Conservation (phyloP, 139 green algal genomes). For the Limnomonas spitsbergensis region DNA sequence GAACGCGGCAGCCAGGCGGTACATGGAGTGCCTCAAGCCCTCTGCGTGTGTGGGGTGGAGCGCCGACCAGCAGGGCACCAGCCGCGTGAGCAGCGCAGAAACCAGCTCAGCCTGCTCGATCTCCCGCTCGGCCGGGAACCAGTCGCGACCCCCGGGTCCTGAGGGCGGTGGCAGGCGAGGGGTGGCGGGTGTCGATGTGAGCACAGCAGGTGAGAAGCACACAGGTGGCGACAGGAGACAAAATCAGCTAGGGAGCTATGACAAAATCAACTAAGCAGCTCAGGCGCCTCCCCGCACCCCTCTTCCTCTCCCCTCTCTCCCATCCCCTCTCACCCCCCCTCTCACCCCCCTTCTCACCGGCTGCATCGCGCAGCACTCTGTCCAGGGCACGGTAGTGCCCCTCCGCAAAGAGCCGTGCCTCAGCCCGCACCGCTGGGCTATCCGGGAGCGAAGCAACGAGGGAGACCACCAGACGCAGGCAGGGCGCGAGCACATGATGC, state of each 20-base stretch:
- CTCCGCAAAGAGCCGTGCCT: constrained; percentile 51
- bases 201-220: too few species aligned
- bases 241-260: too few species aligned
- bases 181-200: too few species aligned
- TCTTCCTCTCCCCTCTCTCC: too few species aligned
- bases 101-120: constrained; percentile 62
- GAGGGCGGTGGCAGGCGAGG: too few species aligned
- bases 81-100: constrained; percentile 42
- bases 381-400: constrained; percentile 45
- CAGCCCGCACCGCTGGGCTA: constrained; percentile 33
- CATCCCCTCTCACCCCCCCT: too few species aligned
- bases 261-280: too few species aligned
- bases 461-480: constrained; percentile 46
- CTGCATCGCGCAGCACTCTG: constrained; percentile 57
- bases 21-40: constrained; percentile 30
- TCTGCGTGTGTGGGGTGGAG: constrained; percentile 19
- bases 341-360: too few species aligned
- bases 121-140: constrained; percentile 47
- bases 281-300: too few species aligned
- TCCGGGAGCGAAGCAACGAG: constrained; percentile 39
- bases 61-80: constrained; percentile 31
- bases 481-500: constrained; percentile 33
- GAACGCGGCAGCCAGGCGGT: constrained; percentile 32
- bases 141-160: constrained; percentile 28
- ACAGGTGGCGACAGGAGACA: too few species aligned